Evolutionary conservation across 2,329 filamentous ascomycete genomes (phyloP), one percentile per base, ranked within the genome.

Genomic region (Hirsutella rhossiliensis): DNA sequence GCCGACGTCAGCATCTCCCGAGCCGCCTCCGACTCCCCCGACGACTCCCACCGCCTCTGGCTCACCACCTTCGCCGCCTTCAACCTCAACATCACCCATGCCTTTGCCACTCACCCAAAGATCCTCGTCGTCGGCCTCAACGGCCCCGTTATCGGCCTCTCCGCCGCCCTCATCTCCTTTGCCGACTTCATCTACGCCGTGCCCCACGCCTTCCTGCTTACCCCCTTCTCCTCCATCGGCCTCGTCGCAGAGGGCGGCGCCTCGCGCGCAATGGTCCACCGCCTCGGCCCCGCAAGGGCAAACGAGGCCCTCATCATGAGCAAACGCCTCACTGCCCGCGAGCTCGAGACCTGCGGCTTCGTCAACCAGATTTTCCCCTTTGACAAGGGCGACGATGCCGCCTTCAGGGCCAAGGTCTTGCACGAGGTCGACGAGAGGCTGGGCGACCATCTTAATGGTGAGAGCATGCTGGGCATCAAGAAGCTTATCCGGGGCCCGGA

Each of bases 221-320:
- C 89, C 1, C 92, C 92, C 4, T 97, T 97, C 66, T 83, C 82
- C 5, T 90, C 85, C 1, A 75, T 97, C 1, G 90, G 92, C 1
- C 76, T 98, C 1, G 89, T 97, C 1, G 76, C 88, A 44, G 92
- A 97, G 67, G 92, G 90, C 36, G 87, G 83, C 40, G 80, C 88
- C 0, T 87, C 80, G 15, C 70, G 80, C 44, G 87, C 82, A 0
- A 82, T 97, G 45, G 86, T 92, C 13, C 75, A 83, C 54, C 71
- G 90, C 0, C 71, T 97, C 20, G 92, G 92, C 1, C 75, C 87
- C 42, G 69, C 76, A 46, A 85, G 86, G 59, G 89, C 88, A 11
- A 94, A 94, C 58, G 92, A 97, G 71, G 90, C 92, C 12, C 73
- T 97, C 12, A 80, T 98, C 52, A 92, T 94, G 83, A 88, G 84